Base-by-base conservation (phyloP, 495 filamentous ascomycete species). In the Xylona heveae region DNA sequence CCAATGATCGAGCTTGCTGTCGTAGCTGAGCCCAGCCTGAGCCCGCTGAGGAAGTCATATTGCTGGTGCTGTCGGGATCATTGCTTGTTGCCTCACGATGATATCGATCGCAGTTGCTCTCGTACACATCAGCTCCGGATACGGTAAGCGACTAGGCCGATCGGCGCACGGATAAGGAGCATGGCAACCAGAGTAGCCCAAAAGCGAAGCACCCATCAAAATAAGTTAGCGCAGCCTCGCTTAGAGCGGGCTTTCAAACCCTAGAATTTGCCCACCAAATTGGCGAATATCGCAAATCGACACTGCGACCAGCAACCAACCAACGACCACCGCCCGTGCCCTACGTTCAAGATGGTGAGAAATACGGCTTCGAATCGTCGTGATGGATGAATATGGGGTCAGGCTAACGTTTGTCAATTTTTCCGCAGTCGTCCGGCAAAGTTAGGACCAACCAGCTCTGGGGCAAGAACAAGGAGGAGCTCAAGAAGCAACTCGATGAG, bases 401-500 rank as follows among this genome's bases (percentile, higher is more conserved):
- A 28, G 28, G 24, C 35, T 23, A 30, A 17, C 42, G 35, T 7
- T 22, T 24, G 45, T n/a, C n/a, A n/a, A n/a, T n/a, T n/a, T n/a
- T n/a, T 38, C 40, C 30, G 43, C 50, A 85, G 82, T 90, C 82
- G 63, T 61, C 74, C 48, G 65, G 69, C 55, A 90, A 90, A 66
- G 79, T 95, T 60, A 94, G 92, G 71, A 70, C 83, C 55, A 71
- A 65, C 62, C 68, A 74, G 62, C 78, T 99, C 57, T 95, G 90
- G 88, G 72, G 74, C 60, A 99, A 99, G 82, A 78, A 66, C 74
- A 94, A 94, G 74, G 78, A 85, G 50, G 90, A 97, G 44, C 70
- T 97, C 57, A 67, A 67, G 54, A 83, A 84, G 68, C 83, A 94
- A 59, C 68, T 93, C 45, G 69, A 71, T 45, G 81, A 90, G 57